Evolutionary conservation across 129 eudicot species (phyloP), one percentile per base, ranked within the genome.

Genomic region (Mikania micrantha): DNA sequence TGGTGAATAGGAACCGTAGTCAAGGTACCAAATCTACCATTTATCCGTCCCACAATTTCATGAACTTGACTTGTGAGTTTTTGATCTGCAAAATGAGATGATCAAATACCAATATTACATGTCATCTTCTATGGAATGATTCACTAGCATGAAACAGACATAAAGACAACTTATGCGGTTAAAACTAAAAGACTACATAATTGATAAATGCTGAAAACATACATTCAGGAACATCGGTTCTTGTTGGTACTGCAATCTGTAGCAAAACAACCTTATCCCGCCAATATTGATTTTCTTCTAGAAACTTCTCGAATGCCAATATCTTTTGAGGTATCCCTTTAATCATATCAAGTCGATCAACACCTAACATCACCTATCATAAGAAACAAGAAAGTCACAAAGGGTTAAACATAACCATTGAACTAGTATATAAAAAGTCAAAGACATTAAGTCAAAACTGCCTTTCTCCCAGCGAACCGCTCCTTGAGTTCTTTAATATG

Each of bases 191-290:
- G 80, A 66, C n/a, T n/a, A n/a, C n/a, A n/a, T n/a, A n/a, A n/a
- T n/a, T 21, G 15, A 21, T 66, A 66, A 52, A 70, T 64, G 61
- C 21, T 49, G 31, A 58, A 75, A 70, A 72, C 87, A 49, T 82
- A 92, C 98, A 92, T 79, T 92, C 98, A 78, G 96, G 85, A 50
- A 92, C 96, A 76, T 92, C 96, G 22, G 95, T 88, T 85, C 98
- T 88, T 82, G 98, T 88, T 67, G 98, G 98, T 76, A 92, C 96
- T 20, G 98, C 98, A 78, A 92, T 92, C 77, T 92, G 98, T 65
- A 92, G 83, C 64, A 92, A 77, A 80, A 88, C 98, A 21, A 92
- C 96, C 77, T 92, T 92, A 63, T 92, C 96, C 9, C 72, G 87
- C 98, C 98, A 92, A 77, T 75, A 27, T 39, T 79, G 81, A 45